Base-by-base conservation (phyloP, 148 eudicot genomes). In the Vaccinium myrtillus region DNA sequence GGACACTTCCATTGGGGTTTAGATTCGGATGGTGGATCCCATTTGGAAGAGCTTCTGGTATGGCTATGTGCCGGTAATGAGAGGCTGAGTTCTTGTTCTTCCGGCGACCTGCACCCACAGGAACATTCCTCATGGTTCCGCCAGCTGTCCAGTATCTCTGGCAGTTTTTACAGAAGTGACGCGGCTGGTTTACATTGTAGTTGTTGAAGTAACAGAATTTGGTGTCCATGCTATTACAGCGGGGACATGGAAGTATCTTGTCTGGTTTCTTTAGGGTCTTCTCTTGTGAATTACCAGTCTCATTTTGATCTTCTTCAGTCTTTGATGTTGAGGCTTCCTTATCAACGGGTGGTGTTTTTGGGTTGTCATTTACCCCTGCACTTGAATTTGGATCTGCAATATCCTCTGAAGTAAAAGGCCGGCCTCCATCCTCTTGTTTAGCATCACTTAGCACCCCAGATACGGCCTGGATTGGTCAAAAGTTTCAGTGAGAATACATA, bases 131-230 rank as follows among this genome's bases (percentile, higher is more conserved):
- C 92, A 94, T 94, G 61, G 93, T 89, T 30, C 98, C 95, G 50
- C 98, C 98, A 86, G 98, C 93, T 11, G 98, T 94, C 98, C 98
- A 93, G 87, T 94, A 94, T 85, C 98, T 87, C 87, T 93, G 95
- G 76, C 98, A 94, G 21, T 90, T 93, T 90, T 89, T 93, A 85
- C 98, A 94, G 65, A 91, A 94, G 80, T 94, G 93, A 2, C 98
- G 88, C 14, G 98, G 98, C 78, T 94, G 98, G 84, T 91, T 93
- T 46, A 93, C 90, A 18, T 94, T 94, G 88, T 94, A 94, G 77
- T 94, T 94, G 86, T 94, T 94, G 89, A 86, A 94, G 86, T 92
- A 94, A 87, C 97, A 94, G 82, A 94, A 92, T 65, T 94, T 94
- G 4, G 98, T 94, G 85, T 94, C 98, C 98, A 91, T 92, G 89